Conservation (phyloP, 306 rosid genomes). For the Spatholobus suberectus region DNA sequence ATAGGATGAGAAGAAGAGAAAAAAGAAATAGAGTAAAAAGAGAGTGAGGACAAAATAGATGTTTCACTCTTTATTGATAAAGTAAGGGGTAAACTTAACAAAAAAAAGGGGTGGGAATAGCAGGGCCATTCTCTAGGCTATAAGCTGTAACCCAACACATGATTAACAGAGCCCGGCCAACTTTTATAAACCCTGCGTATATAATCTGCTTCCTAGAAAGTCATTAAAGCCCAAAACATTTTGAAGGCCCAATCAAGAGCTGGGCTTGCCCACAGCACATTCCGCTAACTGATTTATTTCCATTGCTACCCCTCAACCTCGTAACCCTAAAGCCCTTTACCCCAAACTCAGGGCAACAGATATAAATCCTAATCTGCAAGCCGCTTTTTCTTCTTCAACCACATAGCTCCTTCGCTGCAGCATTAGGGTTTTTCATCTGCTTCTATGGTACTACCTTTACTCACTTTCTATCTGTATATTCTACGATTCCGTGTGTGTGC, state of each 20-base stretch:
- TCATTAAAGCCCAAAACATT: not conserved
- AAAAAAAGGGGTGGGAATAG: too few species aligned
- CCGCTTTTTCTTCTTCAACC: constrained; percentile 34
- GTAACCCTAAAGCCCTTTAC: constrained; percentile 45
- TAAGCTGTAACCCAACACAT: too few species aligned
- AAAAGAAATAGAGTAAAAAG: too few species aligned
- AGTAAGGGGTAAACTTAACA: too few species aligned
- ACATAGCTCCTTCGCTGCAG: constrained; percentile 8
- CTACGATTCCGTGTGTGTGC: not conserved
- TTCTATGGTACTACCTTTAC: constrained; percentile 54
- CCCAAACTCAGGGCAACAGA: not conserved
- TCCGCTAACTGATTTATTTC: not conserved
- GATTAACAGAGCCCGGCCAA: too few species aligned
- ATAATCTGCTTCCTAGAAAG: too few species aligned
- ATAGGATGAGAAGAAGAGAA: too few species aligned
- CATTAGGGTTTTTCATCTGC: constrained; percentile 57
- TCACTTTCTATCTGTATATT: not conserved
- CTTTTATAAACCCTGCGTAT: too few species aligned
- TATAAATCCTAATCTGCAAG: constrained; percentile 34
- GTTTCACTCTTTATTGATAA: too few species aligned
- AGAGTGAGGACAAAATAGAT: too few species aligned
- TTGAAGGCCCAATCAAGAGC: not conserved
- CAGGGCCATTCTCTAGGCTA: too few species aligned
- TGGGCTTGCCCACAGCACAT: not conserved
- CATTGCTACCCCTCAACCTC: not conserved